Conservation (phyloP, 2,329 filamentous ascomycete species). For the Trichoderma harzianum region DNA sequence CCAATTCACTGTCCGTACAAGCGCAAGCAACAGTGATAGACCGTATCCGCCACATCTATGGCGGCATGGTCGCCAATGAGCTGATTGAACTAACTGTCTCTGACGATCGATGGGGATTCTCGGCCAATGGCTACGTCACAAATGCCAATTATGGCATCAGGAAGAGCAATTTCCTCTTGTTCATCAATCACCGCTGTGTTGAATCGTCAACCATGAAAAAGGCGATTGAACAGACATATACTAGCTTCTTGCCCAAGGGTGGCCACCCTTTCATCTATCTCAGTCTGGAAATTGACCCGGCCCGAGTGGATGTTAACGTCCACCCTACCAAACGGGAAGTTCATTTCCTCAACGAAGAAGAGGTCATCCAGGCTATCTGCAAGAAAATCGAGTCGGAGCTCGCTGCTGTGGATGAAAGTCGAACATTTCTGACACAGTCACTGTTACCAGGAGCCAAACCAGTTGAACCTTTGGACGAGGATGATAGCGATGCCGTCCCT, state of each 20-base stretch:
- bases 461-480: conserved; percentile 25
- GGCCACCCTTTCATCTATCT: conserved; percentile 93
- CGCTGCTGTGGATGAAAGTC: conserved; percentile 84
- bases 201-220: conserved; percentile 87
- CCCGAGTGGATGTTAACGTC: conserved; percentile 92
- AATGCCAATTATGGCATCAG: conserved; percentile 96
- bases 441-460: conserved; percentile 66
- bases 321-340: conserved; percentile 97
- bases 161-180: conserved; percentile 79
- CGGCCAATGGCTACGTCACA: conserved; percentile 73
- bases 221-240: conserved; percentile 86
- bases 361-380: conserved; percentile 86
- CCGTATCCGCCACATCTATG: conserved; percentile 87
- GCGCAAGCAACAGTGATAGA: conserved; percentile 70
- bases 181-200: conserved; percentile 94
- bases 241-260: conserved; percentile 83
- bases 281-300: conserved; percentile 86
- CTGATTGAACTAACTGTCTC: conserved; percentile 70
- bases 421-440: conserved; percentile 91
- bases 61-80: conserved; percentile 80
- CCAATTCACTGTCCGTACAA: conserved; percentile 76
- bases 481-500: conserved; percentile 29
- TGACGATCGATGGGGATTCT: conserved; percentile 80
- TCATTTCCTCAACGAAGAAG: conserved; percentile 95
- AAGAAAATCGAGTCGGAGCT: conserved; percentile 73